Base-by-base conservation (phyloP, 169 alveolate genomes). In the Plasmodium billcollinsi region DNA sequence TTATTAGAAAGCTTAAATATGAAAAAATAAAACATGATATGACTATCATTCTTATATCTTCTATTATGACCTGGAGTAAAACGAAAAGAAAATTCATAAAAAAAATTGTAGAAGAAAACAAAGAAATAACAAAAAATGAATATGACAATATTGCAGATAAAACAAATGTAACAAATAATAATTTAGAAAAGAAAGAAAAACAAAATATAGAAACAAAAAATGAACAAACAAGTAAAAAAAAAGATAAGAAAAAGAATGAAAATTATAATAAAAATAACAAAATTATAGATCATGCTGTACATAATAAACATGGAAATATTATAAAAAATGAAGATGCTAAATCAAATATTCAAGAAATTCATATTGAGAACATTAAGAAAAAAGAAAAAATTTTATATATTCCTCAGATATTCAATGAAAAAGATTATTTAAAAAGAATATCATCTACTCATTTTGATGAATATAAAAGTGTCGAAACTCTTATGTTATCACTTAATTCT, bases 11-110 rank as follows among this genome's bases (percentile, higher is more conserved):
- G 24, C 18, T 76, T 18, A 76, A 49, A 56, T 50, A 76, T 47
- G 89, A 63, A 70, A 66, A 65, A 59, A 3, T 76, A 20, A 63
- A 65, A 15, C 26, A 11, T 18, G 58, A 65, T 20, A 24, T 56
- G 18, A 76, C 76, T 11, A 47, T 76, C 21, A 70, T 76, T 33
- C 75, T 76, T 14, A 65, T 76, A 43, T 76, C 89, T 7, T 76
- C 89, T 29, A 43, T 76, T 33, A 65, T 76, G 76, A 76, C 89
- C n/a, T 76, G 89, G 89, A 76, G 63, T 69, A 76, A 76, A 20
- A 76, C 89, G 0, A 76, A 76, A 43, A 29, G 89, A 58, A 65
- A 65, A 29, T 76, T 76, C 33, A 3, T 56, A 7, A 50, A 18
- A 50, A 54, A 65, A 24, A 56, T 49, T 49, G n/a, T 67, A 2